Base-by-base conservation (phyloP, 2,329 filamentous ascomycete species). In the Microcera coccophila region DNA sequence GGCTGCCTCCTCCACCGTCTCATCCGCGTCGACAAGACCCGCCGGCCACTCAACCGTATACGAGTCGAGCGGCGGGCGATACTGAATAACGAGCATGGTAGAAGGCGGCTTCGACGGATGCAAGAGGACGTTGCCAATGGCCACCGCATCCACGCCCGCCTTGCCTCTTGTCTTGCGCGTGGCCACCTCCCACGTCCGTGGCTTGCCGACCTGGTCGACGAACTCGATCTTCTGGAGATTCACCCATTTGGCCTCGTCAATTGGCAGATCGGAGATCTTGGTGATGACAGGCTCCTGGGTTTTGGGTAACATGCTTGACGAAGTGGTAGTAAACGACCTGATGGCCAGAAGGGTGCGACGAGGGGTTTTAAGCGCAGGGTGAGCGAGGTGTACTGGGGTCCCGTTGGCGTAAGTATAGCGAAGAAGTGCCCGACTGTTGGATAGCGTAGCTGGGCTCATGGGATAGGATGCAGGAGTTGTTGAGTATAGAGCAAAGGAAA, bases 21-120 rank as follows among this genome's bases (percentile, higher is more conserved):
- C 55, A 2, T 58, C 51, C 0, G 51, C 53, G n/a, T 58, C 55
- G 9, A 58, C 48, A 12, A 58, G 53, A 2, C 55, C 55, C 1
- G 55, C 55, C 0, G 55, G 55, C 55, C 55, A 58, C n/a, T 58
- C 55, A 12, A 58, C 48, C 0, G 55, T 58, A 46, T 55, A 58
- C 38, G 55, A 47, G 29, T 58, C 55, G 17, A 58, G 49, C 32
- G 55, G 55, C 3, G 55, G 55, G 15, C 55, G 52, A 28, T 58
- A 58, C 1, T 58, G 55, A 20, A 58, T 58, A 39, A 58, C 55
- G 26, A 58, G 41, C 4, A 58, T 45, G 34, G 55, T 58, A 3
- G 55, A 58, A 1, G 55, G 46, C 1, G 55, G 55, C n/a, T 49
- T 54, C 5, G 55, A 58, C 0, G 55, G 55, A 5, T 58, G 55